Evolutionary conservation across 108 stramenopile species (phyloP).

Genomic region (Craspedostauros australis): DNA sequence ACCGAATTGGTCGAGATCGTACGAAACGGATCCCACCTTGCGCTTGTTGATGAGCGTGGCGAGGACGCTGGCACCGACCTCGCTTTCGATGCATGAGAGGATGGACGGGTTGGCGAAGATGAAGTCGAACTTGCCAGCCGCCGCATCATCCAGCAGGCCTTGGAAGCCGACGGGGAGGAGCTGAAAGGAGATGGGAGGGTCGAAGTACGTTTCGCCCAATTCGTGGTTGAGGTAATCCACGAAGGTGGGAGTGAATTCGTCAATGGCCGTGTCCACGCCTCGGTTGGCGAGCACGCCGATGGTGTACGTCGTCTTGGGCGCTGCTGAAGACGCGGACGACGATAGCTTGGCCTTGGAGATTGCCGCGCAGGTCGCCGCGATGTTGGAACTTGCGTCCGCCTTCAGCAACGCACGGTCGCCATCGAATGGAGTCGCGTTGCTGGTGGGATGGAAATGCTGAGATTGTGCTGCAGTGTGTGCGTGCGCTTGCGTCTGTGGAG

Average conservation of each 20-base stretch:
- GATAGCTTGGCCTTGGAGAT: background rate
- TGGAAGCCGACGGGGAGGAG: background rate
- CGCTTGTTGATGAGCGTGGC: background rate
- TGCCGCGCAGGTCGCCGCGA: background rate
- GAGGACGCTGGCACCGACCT: background rate
- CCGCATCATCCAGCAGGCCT: background rate
- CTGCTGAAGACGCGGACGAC: background rate
- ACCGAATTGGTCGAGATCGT: background rate
- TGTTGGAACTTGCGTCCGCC: background rate
- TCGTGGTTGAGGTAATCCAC: background rate
- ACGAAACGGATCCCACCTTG: background rate
- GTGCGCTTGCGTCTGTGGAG: background rate
- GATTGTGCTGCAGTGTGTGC: background rate
- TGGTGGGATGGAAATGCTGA: background rate
- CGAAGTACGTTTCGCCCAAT: background rate
- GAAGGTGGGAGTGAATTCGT: background rate
- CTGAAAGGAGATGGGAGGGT: background rate
- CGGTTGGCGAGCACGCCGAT: background rate
- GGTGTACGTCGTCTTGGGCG: background rate
- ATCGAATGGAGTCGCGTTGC: background rate
- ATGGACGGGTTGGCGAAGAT: background rate
- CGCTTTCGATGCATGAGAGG: constrained; percentile 3
- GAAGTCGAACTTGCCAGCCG: constrained; percentile 1
- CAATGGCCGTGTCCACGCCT: background rate
- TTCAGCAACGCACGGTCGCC: background rate